These are phyloP conservation scores for Viola pubescens DNA, from an alignment of 441 rosid genomes.

Conservation along the genomic window DNA sequence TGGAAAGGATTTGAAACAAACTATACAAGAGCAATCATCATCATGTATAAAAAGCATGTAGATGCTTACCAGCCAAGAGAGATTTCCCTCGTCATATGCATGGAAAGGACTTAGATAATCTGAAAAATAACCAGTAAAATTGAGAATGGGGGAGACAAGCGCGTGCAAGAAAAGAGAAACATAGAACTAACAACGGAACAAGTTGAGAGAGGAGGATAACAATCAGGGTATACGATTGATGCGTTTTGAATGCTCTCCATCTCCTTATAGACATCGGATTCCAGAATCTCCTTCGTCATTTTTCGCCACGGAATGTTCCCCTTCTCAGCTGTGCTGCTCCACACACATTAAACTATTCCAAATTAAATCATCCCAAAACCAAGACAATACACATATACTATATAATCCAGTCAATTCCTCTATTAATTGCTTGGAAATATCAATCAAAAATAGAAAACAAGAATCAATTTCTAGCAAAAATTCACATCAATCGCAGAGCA, in stretches of 20 bases:
- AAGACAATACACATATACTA: neutral
- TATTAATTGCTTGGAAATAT: neutral
- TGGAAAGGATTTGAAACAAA: too few relatives aligned
- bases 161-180: neutral
- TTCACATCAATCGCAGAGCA: neutral
- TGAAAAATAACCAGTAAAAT: conserved; percentile 17
- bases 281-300: conserved; percentile 42
- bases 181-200: neutral
- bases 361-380: neutral
- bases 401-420: neutral
- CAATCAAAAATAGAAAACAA: neutral
- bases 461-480: neutral
- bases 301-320: conserved; percentile 51
- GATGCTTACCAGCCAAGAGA: conserved; percentile 55
- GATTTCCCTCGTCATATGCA: conserved; percentile 63
- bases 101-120: conserved; percentile 63
- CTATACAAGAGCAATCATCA: too few relatives aligned
- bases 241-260: conserved; percentile 37
- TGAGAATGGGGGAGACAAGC: neutral
- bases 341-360: conserved; percentile 8
- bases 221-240: conserved; percentile 44
- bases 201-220: conserved; percentile 20
- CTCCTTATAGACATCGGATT: conserved; percentile 55
- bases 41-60: neutral
- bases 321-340: conserved; percentile 55